Evolutionary conservation across 805 yeast genomes (phyloP), one percentile per base, ranked within the genome.

Genomic region (Saturnispora bothae): DNA sequence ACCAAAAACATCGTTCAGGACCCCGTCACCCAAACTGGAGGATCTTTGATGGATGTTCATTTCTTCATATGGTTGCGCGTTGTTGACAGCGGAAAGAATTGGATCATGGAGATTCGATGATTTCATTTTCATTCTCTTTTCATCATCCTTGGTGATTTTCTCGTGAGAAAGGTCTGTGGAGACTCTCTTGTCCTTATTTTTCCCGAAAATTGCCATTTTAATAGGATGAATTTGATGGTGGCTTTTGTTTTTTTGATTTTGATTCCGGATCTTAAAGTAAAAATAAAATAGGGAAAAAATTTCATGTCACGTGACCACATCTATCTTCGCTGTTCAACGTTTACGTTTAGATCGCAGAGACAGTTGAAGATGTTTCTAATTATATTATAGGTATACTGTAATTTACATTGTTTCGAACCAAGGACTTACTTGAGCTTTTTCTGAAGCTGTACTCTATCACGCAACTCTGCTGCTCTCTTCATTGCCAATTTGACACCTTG

Each of bases 61-160:
- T 54, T 72, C 73, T 61, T 92, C 95, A 56, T 84, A 92, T 7
- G 98, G 98, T 65, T 92, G 97, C 7, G 81, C 89, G 60, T 89
- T 97, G 54, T 82, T 86, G 33, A 92, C 94, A 3, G 98, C 98
- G 27, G 80, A 71, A 45, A 92, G 64, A 43, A 92, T 78, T n/a
- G 96, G 96, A 61, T 86, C 96, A 48, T 81, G 84, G 23, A 80
- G 76, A 39, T 80, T 73, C 29, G 76, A 77, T 1, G 85, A 69
- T 49, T 82, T 72, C 50, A 73, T 66, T 52, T 80, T 79, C 50
- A 73, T 69, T 43, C 74, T 63, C 34, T 64, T 65, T 26, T 65
- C 68, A 46, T 75, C 80, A 15, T 63, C 72, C 37, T 65, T 64
- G 8, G 76, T 66, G 40, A 74, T 52, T 46, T 67, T 66, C 20